phyloP scores from a whole-genome alignment of 805 yeast genomes.

The Zygosaccharomyces gambellarensis region DNA sequence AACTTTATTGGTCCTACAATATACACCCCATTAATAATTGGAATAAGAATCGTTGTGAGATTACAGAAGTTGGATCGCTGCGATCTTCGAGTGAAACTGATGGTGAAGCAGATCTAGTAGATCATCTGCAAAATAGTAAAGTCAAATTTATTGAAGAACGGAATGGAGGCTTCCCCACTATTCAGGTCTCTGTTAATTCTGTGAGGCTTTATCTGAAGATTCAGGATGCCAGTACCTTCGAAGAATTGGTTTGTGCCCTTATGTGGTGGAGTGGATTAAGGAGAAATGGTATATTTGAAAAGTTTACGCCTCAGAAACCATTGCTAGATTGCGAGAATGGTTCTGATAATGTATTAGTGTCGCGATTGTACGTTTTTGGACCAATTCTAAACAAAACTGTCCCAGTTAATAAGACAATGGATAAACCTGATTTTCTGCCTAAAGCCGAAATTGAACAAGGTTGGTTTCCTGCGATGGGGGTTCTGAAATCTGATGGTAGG shows the following conservation, averaged over 20 bases:
- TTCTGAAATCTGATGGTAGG: slow-evolving; percentile 56
- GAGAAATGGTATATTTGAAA: slow-evolving; percentile 50
- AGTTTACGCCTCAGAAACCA: slow-evolving; percentile 39
- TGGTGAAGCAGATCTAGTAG: slow-evolving; percentile 10
- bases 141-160: slow-evolving; percentile 17
- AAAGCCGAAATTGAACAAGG: slow-evolving; percentile 40
- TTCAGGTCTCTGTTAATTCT: slow-evolving; percentile 14
- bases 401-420: slow-evolving; percentile 19
- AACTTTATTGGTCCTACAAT: slow-evolving; percentile 23
- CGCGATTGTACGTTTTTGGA: slow-evolving; percentile 62
- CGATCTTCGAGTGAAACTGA: background rate
- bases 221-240: slow-evolving; percentile 32
- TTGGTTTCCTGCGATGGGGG: slow-evolving; percentile 74
- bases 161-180: slow-evolving; percentile 12
- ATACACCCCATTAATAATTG: slow-evolving; percentile 19
- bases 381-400: slow-evolving; percentile 42
- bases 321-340: slow-evolving; percentile 29
- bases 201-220: slow-evolving; percentile 15
- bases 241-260: slow-evolving; percentile 41
- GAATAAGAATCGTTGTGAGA: slow-evolving; percentile 20
- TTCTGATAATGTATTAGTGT: slow-evolving; percentile 44
- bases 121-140: slow-evolving; percentile 25
- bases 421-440: slow-evolving; percentile 9
- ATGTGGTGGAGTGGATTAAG: slow-evolving; percentile 55
- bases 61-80: slow-evolving; percentile 12